A percentile compares a stretch with the other conserved stretches of the same genome.
Evolutionary conservation across 495 filamentous ascomycete species (phyloP).

Genomic region (Daldinia childiae): DNA sequence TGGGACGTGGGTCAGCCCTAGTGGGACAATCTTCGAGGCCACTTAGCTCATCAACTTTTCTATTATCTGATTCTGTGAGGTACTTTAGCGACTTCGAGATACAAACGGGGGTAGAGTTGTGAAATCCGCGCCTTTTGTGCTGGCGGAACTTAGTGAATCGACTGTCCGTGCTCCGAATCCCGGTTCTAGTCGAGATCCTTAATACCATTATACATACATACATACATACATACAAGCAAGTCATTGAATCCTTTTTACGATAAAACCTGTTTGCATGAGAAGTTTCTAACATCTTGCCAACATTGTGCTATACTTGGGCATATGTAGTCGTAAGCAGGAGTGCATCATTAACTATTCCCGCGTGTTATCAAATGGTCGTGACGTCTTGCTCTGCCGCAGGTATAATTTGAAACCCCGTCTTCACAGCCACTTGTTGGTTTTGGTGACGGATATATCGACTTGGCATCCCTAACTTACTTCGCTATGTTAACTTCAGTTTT

Average conservation of each 20-base stretch:
- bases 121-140: conserved; percentile 9
- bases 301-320: neutral
- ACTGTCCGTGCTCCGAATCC: conserved; percentile 26
- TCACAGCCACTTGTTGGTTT: conserved; percentile 10
- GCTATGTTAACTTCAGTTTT: neutral
- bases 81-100: conserved; percentile 14
- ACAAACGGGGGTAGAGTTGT: conserved; percentile 1
- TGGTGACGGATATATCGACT: neutral
- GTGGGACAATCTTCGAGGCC: conserved; percentile 2
- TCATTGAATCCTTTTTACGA: neutral
- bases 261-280: conserved; percentile 4
- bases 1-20: conserved; percentile 16
- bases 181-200: conserved; percentile 7
- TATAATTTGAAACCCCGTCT: conserved; percentile 8
- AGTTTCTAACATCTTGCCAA: neutral
- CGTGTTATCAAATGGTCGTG: conserved; percentile 4
- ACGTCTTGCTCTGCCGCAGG: conserved; percentile 13
- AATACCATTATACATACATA: neutral
- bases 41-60: conserved; percentile 4
- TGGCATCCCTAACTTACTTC: conserved; percentile 17
- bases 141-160: neutral
- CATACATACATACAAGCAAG: neutral
- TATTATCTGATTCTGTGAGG: neutral
- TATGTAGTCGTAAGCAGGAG: neutral
- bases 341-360: neutral